These are phyloP conservation scores for Pachysandra terminalis DNA, from an alignment of 164 flowering plant genomes.

Conservation along the genomic window DNA sequence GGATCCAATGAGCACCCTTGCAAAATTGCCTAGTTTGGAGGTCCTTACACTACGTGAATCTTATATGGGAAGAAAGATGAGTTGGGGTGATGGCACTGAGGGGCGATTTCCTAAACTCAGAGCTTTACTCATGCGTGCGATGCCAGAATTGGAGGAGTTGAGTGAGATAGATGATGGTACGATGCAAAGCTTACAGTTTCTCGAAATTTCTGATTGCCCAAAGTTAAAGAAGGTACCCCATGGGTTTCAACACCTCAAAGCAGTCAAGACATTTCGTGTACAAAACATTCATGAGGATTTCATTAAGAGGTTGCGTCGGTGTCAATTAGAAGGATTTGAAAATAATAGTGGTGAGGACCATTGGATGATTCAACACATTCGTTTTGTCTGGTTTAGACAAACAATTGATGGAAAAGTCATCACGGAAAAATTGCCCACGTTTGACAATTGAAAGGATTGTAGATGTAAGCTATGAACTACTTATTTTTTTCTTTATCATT, in stretches of 20 bases:
- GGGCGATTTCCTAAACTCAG: background rate
- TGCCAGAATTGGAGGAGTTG: background rate
- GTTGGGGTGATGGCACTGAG: background rate
- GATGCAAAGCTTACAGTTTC: background rate
- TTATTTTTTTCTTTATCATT: too few relatives aligned
- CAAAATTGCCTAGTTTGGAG: background rate
- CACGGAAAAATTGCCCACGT: too few relatives aligned
- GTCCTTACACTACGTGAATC: background rate
- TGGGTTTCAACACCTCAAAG: background rate
- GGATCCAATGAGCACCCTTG: background rate
- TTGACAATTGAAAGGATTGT: too few relatives aligned
- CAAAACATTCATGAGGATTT: too few relatives aligned
- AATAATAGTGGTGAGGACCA: too few relatives aligned
- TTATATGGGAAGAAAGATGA: background rate
- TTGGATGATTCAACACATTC: too few relatives aligned
- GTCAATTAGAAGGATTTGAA: too few relatives aligned
- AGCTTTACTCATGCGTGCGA: background rate
- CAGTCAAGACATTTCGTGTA: too few relatives aligned
- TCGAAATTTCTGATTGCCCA: background rate
- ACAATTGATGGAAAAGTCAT: too few relatives aligned
- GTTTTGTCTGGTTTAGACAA: too few relatives aligned
- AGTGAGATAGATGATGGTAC: background rate
- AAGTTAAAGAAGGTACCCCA: background rate
- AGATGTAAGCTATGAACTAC: too few relatives aligned
- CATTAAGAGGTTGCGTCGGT: too few relatives aligned